Evolutionary conservation across 1,139 yeast species (phyloP).

Genomic region (Pichia sp.): DNA sequence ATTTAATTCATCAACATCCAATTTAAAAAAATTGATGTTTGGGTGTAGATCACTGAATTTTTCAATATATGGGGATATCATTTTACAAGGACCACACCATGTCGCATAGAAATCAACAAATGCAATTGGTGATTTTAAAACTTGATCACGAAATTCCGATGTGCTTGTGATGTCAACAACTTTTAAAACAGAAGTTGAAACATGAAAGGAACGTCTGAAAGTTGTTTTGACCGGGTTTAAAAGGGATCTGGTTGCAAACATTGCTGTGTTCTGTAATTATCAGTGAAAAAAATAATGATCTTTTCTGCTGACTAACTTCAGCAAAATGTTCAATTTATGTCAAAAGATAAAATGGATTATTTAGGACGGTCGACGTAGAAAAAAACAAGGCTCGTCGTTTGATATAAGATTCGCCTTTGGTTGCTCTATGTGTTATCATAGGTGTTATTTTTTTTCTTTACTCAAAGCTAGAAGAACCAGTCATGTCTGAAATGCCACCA

Average conservation of each 20-base stretch:
- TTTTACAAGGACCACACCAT: constrained; percentile 95
- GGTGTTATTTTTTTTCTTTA: too few species aligned
- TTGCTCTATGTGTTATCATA: not conserved
- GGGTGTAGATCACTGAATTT: constrained; percentile 45
- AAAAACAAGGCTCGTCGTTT: not conserved
- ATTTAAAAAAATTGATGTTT: constrained; percentile 61
- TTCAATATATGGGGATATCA: constrained; percentile 72
- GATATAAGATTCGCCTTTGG: not conserved
- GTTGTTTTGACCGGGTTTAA: not conserved
- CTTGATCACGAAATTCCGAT: constrained; percentile 44
- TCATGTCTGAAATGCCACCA: not conserved
- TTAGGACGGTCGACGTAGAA: not conserved
- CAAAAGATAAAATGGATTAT: not conserved
- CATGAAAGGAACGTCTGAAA: constrained; percentile 18
- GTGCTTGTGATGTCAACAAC: constrained; percentile 31
- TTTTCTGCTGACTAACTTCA: not conserved
- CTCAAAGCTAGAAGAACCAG: not conserved
- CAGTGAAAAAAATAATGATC: not conserved
- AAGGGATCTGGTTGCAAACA: constrained; percentile 6
- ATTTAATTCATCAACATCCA: constrained; percentile 61
- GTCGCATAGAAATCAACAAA: constrained; percentile 81
- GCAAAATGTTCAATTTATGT: not conserved
- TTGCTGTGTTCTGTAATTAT: not conserved
- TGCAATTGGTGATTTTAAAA: constrained; percentile 48
- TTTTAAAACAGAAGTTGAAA: constrained; percentile 10